Evolutionary conservation across 2,329 filamentous ascomycete species (phyloP), one percentile per base, ranked within the genome.

Genomic region (Sclerotinia nivalis): DNA sequence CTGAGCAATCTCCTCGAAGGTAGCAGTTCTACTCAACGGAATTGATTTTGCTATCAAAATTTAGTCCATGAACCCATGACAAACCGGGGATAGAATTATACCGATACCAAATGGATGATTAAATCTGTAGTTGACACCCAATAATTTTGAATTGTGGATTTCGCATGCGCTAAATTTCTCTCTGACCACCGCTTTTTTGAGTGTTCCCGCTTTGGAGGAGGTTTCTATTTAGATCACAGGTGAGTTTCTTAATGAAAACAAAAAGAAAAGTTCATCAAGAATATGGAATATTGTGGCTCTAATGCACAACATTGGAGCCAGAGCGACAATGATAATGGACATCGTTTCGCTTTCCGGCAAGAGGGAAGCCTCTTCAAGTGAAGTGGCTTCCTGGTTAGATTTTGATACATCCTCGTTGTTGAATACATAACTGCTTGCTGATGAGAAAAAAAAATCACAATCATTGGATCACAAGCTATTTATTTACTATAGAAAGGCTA

Each of bases 11-110:
- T 86, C 80, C 34, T 77, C 68, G 31, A 86, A 80, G 1, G 82
- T 76, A 68, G 85, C 84, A 54, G 83, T 80, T 34, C 77, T 75
- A 25, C 82, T 75, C 34, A 83, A n/a, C 18, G 85, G 85, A 15
- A 87, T 83, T 25, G 86, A 82, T 71, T 83, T 82, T 6, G 84
- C 84, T 85, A 52, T n/a, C n/a, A 4, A 4, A 34, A 18, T 34
- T 77, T 65, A 75, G 71, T 58, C 56, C 40, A 25, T 25, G 10
- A 20, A 54, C 1, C 9, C 13, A 55, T 47, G 22, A 22, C 2
- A 59, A 34, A 22, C 52, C 37, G 22, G 28, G 25, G 15, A 8
- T 40, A 31, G 10, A 18, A 1, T 37, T 13, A 72, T 79, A 86
- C 84, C 83, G 45, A 87, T 82, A 34, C 8, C 15, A 54, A 3